phyloP scores from a whole-genome alignment of 2,329 filamentous ascomycete species.

The Aureobasidium leucospermi region DNA sequence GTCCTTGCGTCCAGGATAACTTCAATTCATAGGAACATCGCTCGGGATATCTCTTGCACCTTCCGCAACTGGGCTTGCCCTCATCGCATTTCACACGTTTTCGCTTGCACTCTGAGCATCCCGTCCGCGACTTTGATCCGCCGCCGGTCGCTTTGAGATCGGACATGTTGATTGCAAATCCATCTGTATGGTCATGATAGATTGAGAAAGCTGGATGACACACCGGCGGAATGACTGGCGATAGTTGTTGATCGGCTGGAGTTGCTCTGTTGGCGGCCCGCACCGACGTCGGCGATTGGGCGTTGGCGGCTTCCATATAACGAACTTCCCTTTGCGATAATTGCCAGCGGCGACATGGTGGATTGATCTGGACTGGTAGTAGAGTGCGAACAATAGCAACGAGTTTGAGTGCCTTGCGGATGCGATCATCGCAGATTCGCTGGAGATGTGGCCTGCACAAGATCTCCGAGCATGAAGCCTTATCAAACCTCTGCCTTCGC shows the following conservation, averaged over 20 bases:
- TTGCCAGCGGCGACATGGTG: not conserved
- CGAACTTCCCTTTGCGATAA: not conserved
- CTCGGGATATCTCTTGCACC: conserved; percentile 18
- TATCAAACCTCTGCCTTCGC: not conserved
- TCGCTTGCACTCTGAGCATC: conserved; percentile 23
- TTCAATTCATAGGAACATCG: conserved; percentile 16
- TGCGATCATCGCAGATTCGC: no score
- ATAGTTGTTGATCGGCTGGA: conserved; percentile 6
- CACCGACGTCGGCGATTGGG: not conserved
- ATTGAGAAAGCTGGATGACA: conserved; percentile 3
- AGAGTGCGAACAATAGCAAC: not conserved
- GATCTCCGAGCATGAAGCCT: conserved; percentile 1
- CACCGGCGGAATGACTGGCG: conserved; percentile 7
- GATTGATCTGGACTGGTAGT: not conserved
- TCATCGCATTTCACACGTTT: conserved; percentile 26
- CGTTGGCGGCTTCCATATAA: not conserved
- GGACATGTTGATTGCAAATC: not conserved
- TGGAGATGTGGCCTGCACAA: not conserved
- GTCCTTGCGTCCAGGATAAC: conserved; percentile 7
- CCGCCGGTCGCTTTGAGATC: not conserved
- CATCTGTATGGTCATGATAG: not conserved
- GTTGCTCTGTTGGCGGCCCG: not conserved
- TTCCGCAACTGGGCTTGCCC: conserved; percentile 17
- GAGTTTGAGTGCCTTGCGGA: no score
- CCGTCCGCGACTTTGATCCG: conserved; percentile 20